Evolutionary conservation across 306 rosid genomes (phyloP).

Genomic region (Prunus dulcis): DNA sequence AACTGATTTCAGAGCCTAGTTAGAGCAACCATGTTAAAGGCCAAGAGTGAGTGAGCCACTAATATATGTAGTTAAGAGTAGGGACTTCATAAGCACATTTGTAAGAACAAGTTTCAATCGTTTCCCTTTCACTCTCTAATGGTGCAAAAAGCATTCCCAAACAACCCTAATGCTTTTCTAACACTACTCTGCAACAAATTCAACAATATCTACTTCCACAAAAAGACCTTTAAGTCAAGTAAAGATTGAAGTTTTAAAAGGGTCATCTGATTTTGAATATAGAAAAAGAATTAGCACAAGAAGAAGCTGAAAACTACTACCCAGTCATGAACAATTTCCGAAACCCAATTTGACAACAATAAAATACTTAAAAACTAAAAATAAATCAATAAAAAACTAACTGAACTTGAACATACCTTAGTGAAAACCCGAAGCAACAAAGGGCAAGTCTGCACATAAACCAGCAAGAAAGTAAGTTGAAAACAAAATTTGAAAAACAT

Average conservation of each 20-base stretch:
- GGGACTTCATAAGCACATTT: not conserved
- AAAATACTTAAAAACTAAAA: not conserved
- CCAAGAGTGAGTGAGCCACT: not conserved
- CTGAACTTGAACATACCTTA: constrained; percentile 40
- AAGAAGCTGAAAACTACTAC: not conserved
- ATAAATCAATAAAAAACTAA: not conserved
- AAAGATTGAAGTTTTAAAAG: not conserved
- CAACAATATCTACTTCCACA: not conserved
- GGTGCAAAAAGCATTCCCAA: not conserved
- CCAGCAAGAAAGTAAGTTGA: not conserved
- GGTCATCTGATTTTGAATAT: not conserved
- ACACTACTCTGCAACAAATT: not conserved
- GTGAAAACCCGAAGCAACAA: constrained; percentile 89
- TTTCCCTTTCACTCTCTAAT: not conserved
- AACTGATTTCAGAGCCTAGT: not conserved
- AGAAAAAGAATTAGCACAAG: not conserved
- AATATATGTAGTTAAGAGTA: not conserved
- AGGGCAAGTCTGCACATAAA: constrained; percentile 70
- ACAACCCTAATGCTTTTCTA: not conserved
- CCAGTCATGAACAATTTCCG: not conserved
- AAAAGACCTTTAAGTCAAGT: not conserved
- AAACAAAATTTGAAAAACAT: not conserved
- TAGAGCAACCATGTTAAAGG: not conserved
- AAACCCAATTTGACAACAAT: not conserved
- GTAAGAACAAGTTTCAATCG: not conserved